Evolutionary conservation across 345 rosid genomes (phyloP).

Genomic region (Chamaenerion angustifolium): DNA sequence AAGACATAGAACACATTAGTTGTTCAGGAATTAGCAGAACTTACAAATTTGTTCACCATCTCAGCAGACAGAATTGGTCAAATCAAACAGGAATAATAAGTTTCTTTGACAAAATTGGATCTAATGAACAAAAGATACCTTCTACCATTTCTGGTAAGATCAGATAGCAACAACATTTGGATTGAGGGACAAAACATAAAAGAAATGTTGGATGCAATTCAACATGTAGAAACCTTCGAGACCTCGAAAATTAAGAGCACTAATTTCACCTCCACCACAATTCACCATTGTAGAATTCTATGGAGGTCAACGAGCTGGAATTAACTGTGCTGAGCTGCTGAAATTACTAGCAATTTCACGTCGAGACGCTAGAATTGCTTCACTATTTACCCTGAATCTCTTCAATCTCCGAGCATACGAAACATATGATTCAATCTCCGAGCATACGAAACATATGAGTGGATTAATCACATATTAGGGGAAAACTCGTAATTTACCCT

Average conservation of each 20-base stretch:
- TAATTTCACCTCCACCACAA: slow-evolving; percentile 18
- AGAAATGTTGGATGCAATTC: not conserved
- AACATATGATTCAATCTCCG: too few relatives aligned
- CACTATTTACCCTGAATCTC: not conserved
- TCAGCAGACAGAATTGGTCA: slow-evolving; percentile 1
- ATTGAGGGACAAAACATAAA: not conserved
- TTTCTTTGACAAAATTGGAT: not conserved
- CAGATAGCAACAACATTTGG: not conserved
- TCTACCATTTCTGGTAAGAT: not conserved
- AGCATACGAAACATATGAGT: too few relatives aligned
- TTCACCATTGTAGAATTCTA: slow-evolving; percentile 28
- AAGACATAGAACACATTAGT: slow-evolving; percentile 3
- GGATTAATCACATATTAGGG: too few relatives aligned
- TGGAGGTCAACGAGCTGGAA: slow-evolving; percentile 4
- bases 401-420: not conserved
- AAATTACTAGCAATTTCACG: not conserved
- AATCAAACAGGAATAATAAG: not conserved
- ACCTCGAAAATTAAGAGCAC: not conserved
- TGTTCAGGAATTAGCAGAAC: not conserved
- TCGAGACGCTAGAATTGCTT: not conserved
- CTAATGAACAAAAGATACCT: not conserved
- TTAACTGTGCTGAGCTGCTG: not conserved
- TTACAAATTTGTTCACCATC: slow-evolving; percentile 1
- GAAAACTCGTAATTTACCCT: too few relatives aligned
- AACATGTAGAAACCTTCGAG: slow-evolving; percentile 1